Base-by-base conservation (phyloP, 805 yeast genomes). In the Metschnikowia noctiluminum region DNA sequence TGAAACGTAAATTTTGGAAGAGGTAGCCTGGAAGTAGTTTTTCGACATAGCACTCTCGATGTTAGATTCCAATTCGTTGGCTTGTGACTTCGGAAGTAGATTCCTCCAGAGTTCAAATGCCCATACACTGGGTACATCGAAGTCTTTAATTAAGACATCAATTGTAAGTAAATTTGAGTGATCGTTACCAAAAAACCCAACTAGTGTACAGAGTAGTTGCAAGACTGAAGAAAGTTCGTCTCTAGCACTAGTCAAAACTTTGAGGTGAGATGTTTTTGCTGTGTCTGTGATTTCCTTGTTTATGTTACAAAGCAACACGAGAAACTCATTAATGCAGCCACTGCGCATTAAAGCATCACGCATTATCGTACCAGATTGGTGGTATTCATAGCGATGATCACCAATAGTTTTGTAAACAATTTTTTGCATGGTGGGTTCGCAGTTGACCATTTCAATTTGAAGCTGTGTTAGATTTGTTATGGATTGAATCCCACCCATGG, bases 401-500 rank as follows among this genome's bases (percentile, higher is more conserved):
- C 76, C 78, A 43, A 89, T 84, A 3, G 83, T 77, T 40, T 69
- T 64, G 54, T 82, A 80, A 0, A 83, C 86, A 2, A 77, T 57
- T 40, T 70, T 69, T 48, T 78, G 80, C 48, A 90, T 63, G n/a
- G 80, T 68, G 0, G 73, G 65, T 1, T 86, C 90, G 34, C 87
- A 79, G 52, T 84, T 85, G 35, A 89, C 66, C 68, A 82, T 73
- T 42, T 80, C 73, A 28, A 89, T 76, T 60, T 87, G 96, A 21
- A 73, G 72, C 5, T 77, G 64, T 0, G 89, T 84, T 32, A 90
- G 71, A 57, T 90, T 87, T 11, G 84, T 74, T 31, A 80, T 77
- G 37, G 83, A 76, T 54, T 82, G 84, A 37, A 91, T 79, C 11
- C 97, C 97, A 31, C 91, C 88, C 84, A 89, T 88, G 10, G 81